Evolutionary conservation across 164 flowering plant species (phyloP), one percentile per base, ranked within the genome.

Genomic region (Liquidambar formosana): DNA sequence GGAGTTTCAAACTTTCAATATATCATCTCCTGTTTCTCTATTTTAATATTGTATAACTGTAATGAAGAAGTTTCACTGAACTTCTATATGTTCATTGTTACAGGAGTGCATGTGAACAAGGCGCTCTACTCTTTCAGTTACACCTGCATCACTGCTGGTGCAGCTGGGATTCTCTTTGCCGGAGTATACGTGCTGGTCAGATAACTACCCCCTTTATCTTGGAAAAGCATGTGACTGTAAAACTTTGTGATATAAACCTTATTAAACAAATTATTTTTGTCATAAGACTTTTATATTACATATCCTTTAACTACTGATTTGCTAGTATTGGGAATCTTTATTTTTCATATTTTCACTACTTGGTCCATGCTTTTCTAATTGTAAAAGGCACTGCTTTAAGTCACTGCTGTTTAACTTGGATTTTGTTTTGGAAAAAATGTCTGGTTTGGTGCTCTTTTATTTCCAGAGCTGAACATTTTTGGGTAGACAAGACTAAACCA

Each of bases 91-190:
- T 33, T 33, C 18, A 3, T 67, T 75, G 53, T 59, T 56, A 25
- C 61, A 88, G 97, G 93, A 58, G 74, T 91, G 87, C 91, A 81
- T 73, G 53, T 89, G 27, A 91, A 91, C 78, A 91, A 91, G 78
- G 86, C 78, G 70, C 88, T 91, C 16, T 91, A 89, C 77, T 62
- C 87, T 13, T 63, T 85, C 72, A 88, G 93, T 77, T 91, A 89
- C 74, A 86, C 73, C 62, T 82, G 85, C 61, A 76, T 91, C 59
- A 89, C 94, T n/a, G 82, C 86, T 38, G 94, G 93, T 52, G 83
- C 79, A 28, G 88, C 91, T 27, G 97, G 93, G 51, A 70, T 88
- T 73, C 81, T 85, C 28, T 84, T 89, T 68, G 66, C 75, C 46
- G 87, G 75, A 71, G 76, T 79, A n/a, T 91, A 89, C 72, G 41